Evolutionary conservation across 345 rosid genomes (phyloP), one percentile per base, ranked within the genome.

Genomic region (Heritiera fomes): DNA sequence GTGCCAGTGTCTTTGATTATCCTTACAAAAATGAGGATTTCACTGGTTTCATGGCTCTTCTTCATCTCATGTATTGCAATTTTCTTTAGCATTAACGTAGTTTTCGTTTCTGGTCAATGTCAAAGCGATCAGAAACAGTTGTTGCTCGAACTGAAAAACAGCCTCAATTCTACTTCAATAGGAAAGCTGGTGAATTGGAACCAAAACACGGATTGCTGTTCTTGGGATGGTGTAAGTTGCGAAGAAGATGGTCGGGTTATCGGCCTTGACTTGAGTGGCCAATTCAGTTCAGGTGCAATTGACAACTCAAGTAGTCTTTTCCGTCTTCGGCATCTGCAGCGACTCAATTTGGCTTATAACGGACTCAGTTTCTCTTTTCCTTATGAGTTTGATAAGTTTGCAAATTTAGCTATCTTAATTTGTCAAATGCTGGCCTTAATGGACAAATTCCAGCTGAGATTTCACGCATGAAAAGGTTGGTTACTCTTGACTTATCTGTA

Each of bases 361-460:
- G 34, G 10, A 1, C 20, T 82, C 55, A 18, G 2, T 13, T n/a
- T 23, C 32, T 30, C 4, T 17, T 62, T 79, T 5, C 75, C 82
- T 11, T 62, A 71, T 17, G 64, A 17, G 38, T 79, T 79, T 17
- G 73, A 58, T 14, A 56, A 34, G 12, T 50, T 82, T 58, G 53
- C 76, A 2, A 60, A 49, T 67, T 68, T 82, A 78, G 30, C 0
- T 8, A 78, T 67, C 77, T 80, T 47, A 89, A 89, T 73, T 70
- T 89, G 63, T 89, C 91, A 0, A 81, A 76, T 64, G 81, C 89
- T 20, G 88, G 87, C 23, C 82, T 86, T 23, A n/a, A 3, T 1
- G 89, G 87, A 6, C 88, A 85, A 65, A 41, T 90, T 66, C 90
- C 91, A 0, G 3, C 10, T 40, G 77, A 14, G n/a, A 73, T 90